Percentiles rank a stretch among this genome's conserved stretches.
Evolutionary conservation across 768 basidiomycete genomes (phyloP).

Genomic region (Gloeostereum incarnatum): DNA sequence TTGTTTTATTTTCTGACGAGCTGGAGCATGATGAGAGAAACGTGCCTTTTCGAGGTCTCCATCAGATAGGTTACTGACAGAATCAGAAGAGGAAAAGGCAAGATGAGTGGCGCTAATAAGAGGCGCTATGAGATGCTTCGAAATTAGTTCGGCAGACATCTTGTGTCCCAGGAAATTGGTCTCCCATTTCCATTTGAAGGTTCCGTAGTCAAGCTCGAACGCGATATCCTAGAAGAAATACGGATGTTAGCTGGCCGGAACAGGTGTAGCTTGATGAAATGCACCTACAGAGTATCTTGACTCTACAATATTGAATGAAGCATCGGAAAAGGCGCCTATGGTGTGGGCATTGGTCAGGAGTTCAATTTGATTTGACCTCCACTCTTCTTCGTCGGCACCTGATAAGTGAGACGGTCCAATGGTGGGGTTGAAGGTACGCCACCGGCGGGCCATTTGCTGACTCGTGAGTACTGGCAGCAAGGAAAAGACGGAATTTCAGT

Average conservation of each 20-base stretch:
- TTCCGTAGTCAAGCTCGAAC: slow-evolving; percentile 41
- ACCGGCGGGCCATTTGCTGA: slow-evolving; percentile 58
- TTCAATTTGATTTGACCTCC: slow-evolving; percentile 47
- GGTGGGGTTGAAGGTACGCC: slow-evolving; percentile 49
- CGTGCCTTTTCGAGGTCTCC: slow-evolving; percentile 59
- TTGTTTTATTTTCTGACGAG: background rate
- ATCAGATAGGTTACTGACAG: slow-evolving; percentile 44
- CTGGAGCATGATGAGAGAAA: background rate
- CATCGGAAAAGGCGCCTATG: slow-evolving; percentile 46
- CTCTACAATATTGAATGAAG: slow-evolving; percentile 49
- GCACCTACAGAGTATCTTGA: slow-evolving; percentile 50
- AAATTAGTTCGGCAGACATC: slow-evolving; percentile 62
- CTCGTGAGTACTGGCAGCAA: slow-evolving; percentile 35
- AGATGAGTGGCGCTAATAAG: slow-evolving; percentile 65
- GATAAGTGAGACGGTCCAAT: slow-evolving; percentile 18
- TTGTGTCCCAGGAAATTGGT: slow-evolving; percentile 54
- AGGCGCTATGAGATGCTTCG: slow-evolving; percentile 70
- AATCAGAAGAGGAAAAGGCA: slow-evolving; percentile 53
- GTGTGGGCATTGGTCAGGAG: slow-evolving; percentile 52
- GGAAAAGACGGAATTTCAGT: slow-evolving; percentile 6
- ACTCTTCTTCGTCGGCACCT: slow-evolving; percentile 45
- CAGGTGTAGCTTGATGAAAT: background rate
- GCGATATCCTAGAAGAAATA: slow-evolving; percentile 61
- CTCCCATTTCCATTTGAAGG: slow-evolving; percentile 79
- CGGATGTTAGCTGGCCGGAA: background rate